Conservation (phyloP, 1,284 basidiomycete species). For the Hemileia vastatrix region DNA sequence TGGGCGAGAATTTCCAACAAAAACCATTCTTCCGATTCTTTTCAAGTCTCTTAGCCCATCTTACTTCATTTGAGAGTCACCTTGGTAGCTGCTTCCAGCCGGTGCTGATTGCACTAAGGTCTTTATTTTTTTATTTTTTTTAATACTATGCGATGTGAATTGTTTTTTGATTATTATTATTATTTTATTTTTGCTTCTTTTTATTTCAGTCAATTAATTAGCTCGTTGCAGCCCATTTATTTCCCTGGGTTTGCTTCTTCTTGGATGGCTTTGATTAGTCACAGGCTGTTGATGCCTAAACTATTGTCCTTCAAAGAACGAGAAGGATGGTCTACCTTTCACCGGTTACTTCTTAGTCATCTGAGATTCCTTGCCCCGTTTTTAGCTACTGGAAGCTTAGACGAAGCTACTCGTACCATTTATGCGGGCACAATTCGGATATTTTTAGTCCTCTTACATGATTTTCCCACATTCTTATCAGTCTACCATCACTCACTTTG, state of each 20-base stretch:
- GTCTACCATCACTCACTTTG: conserved; percentile 94
- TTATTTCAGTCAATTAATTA: conserved; percentile 76
- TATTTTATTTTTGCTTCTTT: neutral
- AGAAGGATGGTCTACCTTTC: conserved; percentile 91
- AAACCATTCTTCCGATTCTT: conserved; percentile 99
- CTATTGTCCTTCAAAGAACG: conserved; percentile 70
- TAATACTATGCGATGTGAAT: neutral
- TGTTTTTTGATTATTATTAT: neutral
- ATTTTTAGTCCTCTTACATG: conserved; percentile 87
- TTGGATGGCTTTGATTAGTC: conserved; percentile 93
- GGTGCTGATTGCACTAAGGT: conserved; percentile 64
- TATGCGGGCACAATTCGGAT: conserved; percentile 88
- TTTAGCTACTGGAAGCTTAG: conserved; percentile 68
- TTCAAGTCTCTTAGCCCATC: conserved; percentile 86
- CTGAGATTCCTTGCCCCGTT: conserved; percentile 91
- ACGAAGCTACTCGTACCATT: conserved; percentile 72
- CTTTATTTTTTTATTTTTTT: neutral
- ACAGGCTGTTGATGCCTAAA: conserved; percentile 95
- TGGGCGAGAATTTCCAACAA: conserved; percentile 81
- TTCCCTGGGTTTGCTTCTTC: conserved; percentile 98
- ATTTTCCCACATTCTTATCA: conserved; percentile 96
- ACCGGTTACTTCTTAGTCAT: conserved; percentile 80
- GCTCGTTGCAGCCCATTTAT: conserved; percentile 88
- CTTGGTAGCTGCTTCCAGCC: conserved; percentile 78
- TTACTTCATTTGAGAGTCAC: conserved; percentile 70